Evolutionary conservation across 768 basidiomycete genomes (phyloP).

Genomic region (Tricholoma terreum): DNA sequence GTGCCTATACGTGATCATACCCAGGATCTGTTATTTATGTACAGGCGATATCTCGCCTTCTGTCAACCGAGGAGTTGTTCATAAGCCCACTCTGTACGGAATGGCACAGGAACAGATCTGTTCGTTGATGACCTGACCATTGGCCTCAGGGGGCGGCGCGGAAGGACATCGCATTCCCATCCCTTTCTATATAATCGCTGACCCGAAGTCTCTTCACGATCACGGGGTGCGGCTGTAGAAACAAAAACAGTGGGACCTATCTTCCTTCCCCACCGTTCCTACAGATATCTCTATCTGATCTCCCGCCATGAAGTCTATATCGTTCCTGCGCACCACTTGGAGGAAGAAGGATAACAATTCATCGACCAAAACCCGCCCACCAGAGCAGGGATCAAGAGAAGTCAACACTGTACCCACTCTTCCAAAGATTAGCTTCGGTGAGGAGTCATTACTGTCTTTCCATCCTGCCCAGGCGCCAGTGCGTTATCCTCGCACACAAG

Average conservation of each 20-base stretch:
- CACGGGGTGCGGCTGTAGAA: background rate
- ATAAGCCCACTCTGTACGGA: constrained; percentile 5
- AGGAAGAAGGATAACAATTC: constrained; percentile 32
- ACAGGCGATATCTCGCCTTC: background rate
- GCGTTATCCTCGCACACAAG: background rate
- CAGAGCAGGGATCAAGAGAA: constrained; percentile 1
- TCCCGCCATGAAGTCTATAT: constrained; percentile 35
- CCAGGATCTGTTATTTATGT: background rate
- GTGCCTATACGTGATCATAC: background rate
- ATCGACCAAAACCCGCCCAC: constrained; percentile 5
- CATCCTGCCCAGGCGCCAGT: background rate
- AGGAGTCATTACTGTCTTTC: background rate
- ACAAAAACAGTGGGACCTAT: background rate
- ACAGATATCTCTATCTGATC: constrained; percentile 1
- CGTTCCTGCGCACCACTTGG: constrained; percentile 40
- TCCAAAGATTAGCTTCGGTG: background rate
- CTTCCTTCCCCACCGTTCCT: constrained; percentile 5
- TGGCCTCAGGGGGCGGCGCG: background rate
- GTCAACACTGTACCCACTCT: background rate
- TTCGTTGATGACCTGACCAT: constrained; percentile 22
- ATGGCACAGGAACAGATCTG: constrained; percentile 32
- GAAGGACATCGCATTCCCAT: background rate
- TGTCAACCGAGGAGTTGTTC: constrained; percentile 7
- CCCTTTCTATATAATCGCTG: constrained; percentile 3
- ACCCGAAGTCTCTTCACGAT: background rate